These are phyloP conservation scores for Sicyos baderoa DNA, from an alignment of 306 rosid genomes.

Conservation along the genomic window DNA sequence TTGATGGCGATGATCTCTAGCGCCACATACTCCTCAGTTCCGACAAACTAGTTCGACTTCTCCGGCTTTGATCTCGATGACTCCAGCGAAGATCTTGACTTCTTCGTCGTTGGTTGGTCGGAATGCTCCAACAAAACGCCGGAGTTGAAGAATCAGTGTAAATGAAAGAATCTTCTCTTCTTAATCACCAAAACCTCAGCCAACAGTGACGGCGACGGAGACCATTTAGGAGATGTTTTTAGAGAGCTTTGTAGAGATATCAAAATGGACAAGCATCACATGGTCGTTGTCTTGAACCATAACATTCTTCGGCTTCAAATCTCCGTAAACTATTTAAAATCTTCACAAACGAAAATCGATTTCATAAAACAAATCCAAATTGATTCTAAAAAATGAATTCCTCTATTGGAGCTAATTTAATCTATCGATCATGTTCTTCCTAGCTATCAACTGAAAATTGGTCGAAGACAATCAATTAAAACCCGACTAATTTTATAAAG, in stretches of 20 bases:
- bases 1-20: constrained; percentile 53
- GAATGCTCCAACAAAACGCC: constrained; percentile 26
- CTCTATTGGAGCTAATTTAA: no score
- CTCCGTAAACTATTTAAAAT: constrained; percentile 80
- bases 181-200: neutral
- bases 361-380: neutral
- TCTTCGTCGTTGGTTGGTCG: neutral
- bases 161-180: constrained; percentile 24
- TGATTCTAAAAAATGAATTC: neutral
- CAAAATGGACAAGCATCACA: constrained; percentile 89
- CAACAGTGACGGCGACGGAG: neutral
- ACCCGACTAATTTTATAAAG: no score
- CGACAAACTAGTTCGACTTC: constrained; percentile 83
- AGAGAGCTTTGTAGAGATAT: constrained; percentile 58
- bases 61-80: constrained; percentile 34
- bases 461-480: no score
- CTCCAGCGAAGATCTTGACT: neutral
- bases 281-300: constrained; percentile 81
- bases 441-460: no score
- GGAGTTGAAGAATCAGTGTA: constrained; percentile 31
- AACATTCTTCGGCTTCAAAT: constrained; percentile 83
- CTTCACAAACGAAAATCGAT: constrained; percentile 22
- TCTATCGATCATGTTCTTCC: no score
- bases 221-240: constrained; percentile 29
- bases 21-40: constrained; percentile 93